Base-by-base conservation (phyloP, 768 basidiomycete genomes). In the Rhizopogon rudus region DNA sequence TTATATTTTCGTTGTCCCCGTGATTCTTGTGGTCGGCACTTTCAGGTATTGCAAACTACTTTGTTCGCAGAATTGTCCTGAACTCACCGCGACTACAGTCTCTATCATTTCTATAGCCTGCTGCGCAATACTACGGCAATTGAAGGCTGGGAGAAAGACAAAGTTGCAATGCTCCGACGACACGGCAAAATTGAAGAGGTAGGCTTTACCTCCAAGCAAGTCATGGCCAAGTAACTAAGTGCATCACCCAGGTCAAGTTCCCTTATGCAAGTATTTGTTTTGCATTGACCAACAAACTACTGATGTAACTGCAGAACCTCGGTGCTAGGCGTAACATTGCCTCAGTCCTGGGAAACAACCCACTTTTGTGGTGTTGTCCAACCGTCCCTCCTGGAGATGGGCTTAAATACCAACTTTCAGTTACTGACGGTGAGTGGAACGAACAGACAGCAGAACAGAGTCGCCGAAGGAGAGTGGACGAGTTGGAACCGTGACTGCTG, bases 81-180 rank as follows among this genome's bases (percentile, higher is more conserved):
- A n/a, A 37, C 54, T 71, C 35, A 70, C 35, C 33, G n/a, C n/a
- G 13, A 51, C 40, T 44, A 7, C 61, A 93, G 93, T 52, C 54
- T 98, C 20, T 98, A 94, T 65, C 97, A 98, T 61, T 83, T 95
- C 59, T 88, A 86, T 64, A 77, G 81, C 49, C 68, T 98, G 28
- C 62, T 80, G 6, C 79, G 79, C 9, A 99, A 99, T 69, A 84
- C 87, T 2, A 99, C 96, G 0, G 98, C 97, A 1, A 98, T 99
- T 49, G 97, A 99, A 73, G 85, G 89, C 0, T 96, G 92, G 91
- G 97, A 99, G 70, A 98, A 98, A 72, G 94, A 98, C 65, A 95
- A 89, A 70, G 93, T 84, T 1, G 88, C 93, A 5, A 88, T 83
- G 0, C 79, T 99, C 61, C 83, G 91, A 50, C 82, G 88, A 17